Conservation (phyloP, 345 rosid species). For the Moricandia arvensis region DNA sequence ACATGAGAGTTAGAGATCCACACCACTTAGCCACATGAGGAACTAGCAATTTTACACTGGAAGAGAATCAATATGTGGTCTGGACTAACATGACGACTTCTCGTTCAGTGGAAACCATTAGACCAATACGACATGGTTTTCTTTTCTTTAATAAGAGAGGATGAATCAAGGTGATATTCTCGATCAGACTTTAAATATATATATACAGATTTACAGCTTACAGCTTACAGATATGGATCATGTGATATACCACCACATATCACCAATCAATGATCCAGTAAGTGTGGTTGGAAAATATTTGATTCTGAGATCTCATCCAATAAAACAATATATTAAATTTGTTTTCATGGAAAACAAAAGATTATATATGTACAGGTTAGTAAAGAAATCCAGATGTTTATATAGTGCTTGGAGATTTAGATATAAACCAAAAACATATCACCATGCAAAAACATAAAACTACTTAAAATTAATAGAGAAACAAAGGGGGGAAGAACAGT, state of each 20-base stretch:
- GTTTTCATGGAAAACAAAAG: neutral
- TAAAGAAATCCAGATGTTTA: neutral
- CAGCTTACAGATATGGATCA: neutral
- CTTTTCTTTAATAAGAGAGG: too few species aligned
- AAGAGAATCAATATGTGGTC: too few species aligned
- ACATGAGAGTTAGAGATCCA: too few species aligned
- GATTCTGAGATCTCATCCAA: neutral
- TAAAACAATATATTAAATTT: neutral
- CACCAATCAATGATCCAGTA: constrained; percentile 14
- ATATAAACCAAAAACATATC: neutral
- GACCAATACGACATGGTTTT: too few species aligned
- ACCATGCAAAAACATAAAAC: neutral
- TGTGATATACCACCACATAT: constrained; percentile 11
- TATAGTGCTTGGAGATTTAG: neutral
- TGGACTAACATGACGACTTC: too few species aligned
- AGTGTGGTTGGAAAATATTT: neutral
- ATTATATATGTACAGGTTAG: neutral
- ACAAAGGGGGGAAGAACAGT: neutral
- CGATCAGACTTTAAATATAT: neutral
- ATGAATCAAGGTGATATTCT: neutral
- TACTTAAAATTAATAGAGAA: neutral
- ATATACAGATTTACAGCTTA: neutral
- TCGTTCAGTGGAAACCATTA: too few species aligned
- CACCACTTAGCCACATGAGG: too few species aligned
- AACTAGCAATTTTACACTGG: too few species aligned